Evolutionary conservation across 2,329 filamentous ascomycete species (phyloP).

Genomic region (Colletotrichum sp.): DNA sequence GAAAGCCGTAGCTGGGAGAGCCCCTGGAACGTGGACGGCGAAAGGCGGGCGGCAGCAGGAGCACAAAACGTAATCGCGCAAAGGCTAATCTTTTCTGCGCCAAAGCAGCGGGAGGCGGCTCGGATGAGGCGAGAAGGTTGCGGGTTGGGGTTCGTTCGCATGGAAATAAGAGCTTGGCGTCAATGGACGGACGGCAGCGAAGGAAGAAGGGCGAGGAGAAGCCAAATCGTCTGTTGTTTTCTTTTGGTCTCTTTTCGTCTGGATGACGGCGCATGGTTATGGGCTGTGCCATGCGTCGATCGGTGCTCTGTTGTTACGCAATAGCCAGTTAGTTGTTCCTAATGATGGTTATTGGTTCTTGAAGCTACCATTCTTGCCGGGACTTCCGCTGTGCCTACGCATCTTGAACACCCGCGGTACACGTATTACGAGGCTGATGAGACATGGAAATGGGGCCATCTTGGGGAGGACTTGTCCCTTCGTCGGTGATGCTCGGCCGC

Average conservation of each 20-base stretch:
- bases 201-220: neutral
- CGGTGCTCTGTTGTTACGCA: neutral
- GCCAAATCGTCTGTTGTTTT: neutral
- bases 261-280: neutral
- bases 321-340: neutral
- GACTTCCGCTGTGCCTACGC: neutral
- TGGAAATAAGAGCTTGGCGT: neutral
- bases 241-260: neutral
- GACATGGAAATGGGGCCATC: neutral
- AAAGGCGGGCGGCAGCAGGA: neutral
- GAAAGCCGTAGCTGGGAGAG: neutral
- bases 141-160: neutral
- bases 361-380: neutral
- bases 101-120: neutral
- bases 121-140: neutral
- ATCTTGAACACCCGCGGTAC: neutral
- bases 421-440: neutral
- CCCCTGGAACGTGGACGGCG: neutral
- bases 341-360: neutral
- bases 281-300: neutral
- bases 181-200: neutral
- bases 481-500: neutral
- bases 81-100: neutral
- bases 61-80: conserved; percentile 3
- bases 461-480: neutral